phyloP scores from a whole-genome alignment of 139 green algal genomes.

The Asterochloris sp. region DNA sequence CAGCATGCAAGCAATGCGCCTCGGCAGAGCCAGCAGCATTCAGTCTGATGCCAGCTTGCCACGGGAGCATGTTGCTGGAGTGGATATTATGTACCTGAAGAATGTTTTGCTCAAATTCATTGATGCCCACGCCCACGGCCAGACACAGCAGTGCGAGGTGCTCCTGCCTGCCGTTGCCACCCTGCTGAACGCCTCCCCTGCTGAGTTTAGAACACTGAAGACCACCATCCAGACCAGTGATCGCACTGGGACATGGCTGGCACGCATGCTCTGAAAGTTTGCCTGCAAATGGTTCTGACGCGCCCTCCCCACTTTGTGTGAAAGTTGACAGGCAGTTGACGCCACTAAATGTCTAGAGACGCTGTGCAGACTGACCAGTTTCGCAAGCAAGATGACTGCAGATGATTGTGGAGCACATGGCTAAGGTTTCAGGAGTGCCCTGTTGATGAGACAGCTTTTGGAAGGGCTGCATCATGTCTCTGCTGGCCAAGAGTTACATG shows the following conservation, averaged over 20 bases:
- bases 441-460: too few relatives aligned
- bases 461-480: too few relatives aligned
- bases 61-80: conserved; percentile 17
- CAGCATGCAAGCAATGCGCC: conserved; percentile 3
- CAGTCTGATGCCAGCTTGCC: not conserved
- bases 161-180: conserved; percentile 61
- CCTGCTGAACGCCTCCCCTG: conserved; percentile 48
- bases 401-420: too few relatives aligned
- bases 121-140: conserved; percentile 40
- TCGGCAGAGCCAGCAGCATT: not conserved
- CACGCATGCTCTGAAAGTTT: not conserved
- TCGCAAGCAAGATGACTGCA: too few relatives aligned
- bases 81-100: conserved; percentile 65
- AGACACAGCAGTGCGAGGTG: conserved; percentile 39
- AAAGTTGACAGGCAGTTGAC: too few relatives aligned
- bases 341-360: too few relatives aligned
- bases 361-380: too few relatives aligned
- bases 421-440: too few relatives aligned
- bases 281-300: too few relatives aligned
- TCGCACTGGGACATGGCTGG: conserved; percentile 9
- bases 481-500: too few relatives aligned
- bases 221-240: conserved; percentile 5
- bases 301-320: too few relatives aligned
- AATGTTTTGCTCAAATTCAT: conserved; percentile 74
- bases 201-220: conserved; percentile 40